Conservation (phyloP, 192 early-diverging fungal genomes). For the Coemansia brasiliensis region DNA sequence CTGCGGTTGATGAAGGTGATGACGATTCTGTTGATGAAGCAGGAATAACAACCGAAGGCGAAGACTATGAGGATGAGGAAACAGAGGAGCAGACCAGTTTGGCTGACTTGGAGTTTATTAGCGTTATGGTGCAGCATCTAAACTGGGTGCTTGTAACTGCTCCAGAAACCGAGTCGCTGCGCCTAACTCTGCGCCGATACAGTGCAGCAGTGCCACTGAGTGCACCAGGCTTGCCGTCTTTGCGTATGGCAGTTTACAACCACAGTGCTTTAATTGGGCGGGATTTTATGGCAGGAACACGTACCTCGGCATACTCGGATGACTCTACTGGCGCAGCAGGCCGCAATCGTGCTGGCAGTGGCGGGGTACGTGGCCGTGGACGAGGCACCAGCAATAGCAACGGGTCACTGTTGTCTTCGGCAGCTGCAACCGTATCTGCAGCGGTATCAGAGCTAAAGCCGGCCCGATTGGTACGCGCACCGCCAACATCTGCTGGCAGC, state of each 20-base stretch:
- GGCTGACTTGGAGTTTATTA: slow-evolving; percentile 77
- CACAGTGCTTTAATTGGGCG: background rate
- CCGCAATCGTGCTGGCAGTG: background rate
- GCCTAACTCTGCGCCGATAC: slow-evolving; percentile 79
- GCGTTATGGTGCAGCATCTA: slow-evolving; percentile 96
- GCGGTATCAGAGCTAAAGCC: slow-evolving; percentile 6
- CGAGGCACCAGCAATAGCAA: slow-evolving; percentile 6
- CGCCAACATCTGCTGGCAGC: background rate
- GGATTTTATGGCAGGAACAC: background rate
- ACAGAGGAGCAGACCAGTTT: background rate
- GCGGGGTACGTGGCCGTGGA: background rate
- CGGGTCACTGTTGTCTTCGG: background rate
- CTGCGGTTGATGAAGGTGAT: background rate
- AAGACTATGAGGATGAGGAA: slow-evolving; percentile 3
- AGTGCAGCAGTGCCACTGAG: slow-evolving; percentile 55
- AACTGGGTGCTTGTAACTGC: slow-evolving; percentile 96
- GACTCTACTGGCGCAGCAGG: slow-evolving; percentile 1
- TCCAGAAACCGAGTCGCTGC: slow-evolving; percentile 81
- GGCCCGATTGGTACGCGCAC: slow-evolving; percentile 8
- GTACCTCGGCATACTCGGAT: slow-evolving; percentile 9
- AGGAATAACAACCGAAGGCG: background rate
- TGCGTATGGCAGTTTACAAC: slow-evolving; percentile 11
- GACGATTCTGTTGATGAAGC: background rate
- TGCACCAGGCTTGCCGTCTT: slow-evolving; percentile 8
- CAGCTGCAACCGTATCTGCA: slow-evolving; percentile 2